Conservation (phyloP, 2,329 filamentous ascomycete genomes). For the Fusarium floridanum region DNA sequence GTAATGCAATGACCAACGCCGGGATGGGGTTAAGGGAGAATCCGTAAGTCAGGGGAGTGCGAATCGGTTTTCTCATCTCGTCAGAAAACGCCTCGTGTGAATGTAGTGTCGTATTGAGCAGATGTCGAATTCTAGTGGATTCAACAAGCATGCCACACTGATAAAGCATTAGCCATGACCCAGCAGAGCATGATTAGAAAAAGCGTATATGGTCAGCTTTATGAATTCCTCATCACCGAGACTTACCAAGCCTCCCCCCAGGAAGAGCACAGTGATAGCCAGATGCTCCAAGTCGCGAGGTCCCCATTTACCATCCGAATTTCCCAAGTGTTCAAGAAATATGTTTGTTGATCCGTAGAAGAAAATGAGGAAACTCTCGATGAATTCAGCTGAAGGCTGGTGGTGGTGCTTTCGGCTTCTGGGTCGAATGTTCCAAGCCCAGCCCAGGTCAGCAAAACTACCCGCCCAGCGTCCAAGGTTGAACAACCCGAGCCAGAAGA, state of each 20-base stretch:
- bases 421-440: slow-evolving; percentile 92
- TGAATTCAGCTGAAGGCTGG: neutral
- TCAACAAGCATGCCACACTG: neutral
- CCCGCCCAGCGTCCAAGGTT: slow-evolving; percentile 91
- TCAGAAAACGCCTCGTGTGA: neutral
- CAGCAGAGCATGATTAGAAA: neutral
- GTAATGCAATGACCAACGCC: slow-evolving; percentile 83
- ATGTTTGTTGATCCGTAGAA: neutral
- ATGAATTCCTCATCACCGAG: neutral
- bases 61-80: neutral
- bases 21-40: slow-evolving; percentile 90
- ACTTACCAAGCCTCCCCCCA: neutral
- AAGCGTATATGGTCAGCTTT: neutral
- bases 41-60: slow-evolving; percentile 65
- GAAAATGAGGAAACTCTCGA: neutral
- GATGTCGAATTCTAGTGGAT: neutral
- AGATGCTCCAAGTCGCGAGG: neutral
- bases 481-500: slow-evolving; percentile 92
- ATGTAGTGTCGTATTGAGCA: neutral
- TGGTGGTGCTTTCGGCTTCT: slow-evolving; percentile 64
- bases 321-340: neutral
- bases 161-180: neutral
- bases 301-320: neutral
- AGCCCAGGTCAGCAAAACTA: slow-evolving; percentile 88
- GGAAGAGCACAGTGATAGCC: neutral